phyloP scores from a whole-genome alignment of 768 basidiomycete genomes.

The Tulasnella sp. region DNA sequence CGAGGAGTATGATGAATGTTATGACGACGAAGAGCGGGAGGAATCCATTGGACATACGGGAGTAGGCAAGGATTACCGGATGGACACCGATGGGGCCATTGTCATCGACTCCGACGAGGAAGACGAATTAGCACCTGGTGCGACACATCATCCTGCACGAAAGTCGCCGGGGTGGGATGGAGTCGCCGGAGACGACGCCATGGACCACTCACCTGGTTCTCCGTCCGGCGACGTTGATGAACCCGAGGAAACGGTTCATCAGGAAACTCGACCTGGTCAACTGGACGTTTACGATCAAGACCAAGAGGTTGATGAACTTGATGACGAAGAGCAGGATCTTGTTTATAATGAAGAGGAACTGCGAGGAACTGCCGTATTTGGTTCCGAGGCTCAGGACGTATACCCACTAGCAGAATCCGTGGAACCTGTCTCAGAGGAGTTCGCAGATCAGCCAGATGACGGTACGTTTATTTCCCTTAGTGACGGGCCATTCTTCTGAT shows the following conservation, averaged over 20 bases:
- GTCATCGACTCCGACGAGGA: not conserved
- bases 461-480: too few species aligned
- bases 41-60: conserved; percentile 4
- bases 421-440: not conserved
- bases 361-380: not conserved
- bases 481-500: too few species aligned
- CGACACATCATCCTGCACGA: too few species aligned
- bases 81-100: not conserved
- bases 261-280: not conserved
- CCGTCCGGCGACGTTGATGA: not conserved
- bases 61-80: conserved; percentile 2
- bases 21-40: not conserved
- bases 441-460: not conserved
- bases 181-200: too few species aligned
- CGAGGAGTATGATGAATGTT: not conserved
- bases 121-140: not conserved
- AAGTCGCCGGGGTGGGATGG: too few species aligned
- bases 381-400: not conserved
- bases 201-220: too few species aligned
- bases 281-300: not conserved
- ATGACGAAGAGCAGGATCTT: not conserved
- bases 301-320: not conserved
- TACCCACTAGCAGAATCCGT: not conserved
- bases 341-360: not conserved
- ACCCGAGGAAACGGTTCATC: not conserved